Evolutionary conservation across 179 eudicot genomes (phyloP).

Genomic region (Monotropa hypopitys): DNA sequence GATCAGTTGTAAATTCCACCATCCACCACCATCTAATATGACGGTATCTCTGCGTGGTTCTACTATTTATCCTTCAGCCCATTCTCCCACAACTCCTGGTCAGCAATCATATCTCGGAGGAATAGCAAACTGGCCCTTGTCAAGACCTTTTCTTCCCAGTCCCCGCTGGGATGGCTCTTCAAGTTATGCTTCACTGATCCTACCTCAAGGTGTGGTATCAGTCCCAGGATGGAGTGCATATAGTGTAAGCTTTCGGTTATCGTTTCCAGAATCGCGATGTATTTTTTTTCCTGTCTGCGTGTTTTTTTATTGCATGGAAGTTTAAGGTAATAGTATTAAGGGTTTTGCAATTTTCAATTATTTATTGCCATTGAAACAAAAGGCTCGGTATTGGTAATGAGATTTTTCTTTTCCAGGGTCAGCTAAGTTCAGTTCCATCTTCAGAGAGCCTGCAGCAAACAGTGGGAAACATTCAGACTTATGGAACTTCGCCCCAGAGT

Average conservation of each 20-base stretch:
- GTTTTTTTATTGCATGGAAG: background rate
- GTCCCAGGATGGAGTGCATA: constrained; percentile 83
- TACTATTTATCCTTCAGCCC: constrained; percentile 73
- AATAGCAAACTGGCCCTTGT: constrained; percentile 58
- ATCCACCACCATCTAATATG: constrained; percentile 82
- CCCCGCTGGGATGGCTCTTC: constrained; percentile 95
- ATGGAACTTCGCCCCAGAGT: constrained; percentile 40
- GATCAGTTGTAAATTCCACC: constrained; percentile 86
- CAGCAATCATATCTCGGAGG: constrained; percentile 74
- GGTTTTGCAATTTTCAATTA: background rate
- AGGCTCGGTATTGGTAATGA: background rate
- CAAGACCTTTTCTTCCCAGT: constrained; percentile 63
- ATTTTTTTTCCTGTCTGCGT: background rate
- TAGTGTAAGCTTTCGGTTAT: constrained; percentile 45
- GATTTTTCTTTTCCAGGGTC: constrained; percentile 38
- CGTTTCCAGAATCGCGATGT: background rate
- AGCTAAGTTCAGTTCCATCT: constrained; percentile 57
- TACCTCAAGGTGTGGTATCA: constrained; percentile 84
- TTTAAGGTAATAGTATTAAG: background rate
- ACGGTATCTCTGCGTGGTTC: constrained; percentile 69
- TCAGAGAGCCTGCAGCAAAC: constrained; percentile 56
- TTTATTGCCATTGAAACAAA: background rate
- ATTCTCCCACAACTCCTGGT: constrained; percentile 66
- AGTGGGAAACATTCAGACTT: constrained; percentile 36
- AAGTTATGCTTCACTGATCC: constrained; percentile 63